phyloP scores from a whole-genome alignment of 306 rosid genomes.

The Trifolium subterraneum region DNA sequence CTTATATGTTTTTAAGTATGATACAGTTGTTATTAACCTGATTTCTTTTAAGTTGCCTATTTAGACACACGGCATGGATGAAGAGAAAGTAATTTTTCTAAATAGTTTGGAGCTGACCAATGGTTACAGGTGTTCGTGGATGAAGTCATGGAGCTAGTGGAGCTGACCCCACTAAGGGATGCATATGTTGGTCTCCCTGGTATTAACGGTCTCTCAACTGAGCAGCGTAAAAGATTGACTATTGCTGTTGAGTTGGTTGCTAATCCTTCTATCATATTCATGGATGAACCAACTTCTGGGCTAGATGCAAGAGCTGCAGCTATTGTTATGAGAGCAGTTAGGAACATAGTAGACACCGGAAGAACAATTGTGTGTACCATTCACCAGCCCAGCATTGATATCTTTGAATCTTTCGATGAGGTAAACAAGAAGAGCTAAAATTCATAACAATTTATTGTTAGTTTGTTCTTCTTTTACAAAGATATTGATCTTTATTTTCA shows the following conservation, averaged over 20 bases:
- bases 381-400: conserved; percentile 57
- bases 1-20: neutral
- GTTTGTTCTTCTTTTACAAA: neutral
- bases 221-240: conserved; percentile 63
- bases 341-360: conserved; percentile 45
- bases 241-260: conserved; percentile 66
- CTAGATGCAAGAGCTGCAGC: conserved; percentile 54
- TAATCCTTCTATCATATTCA: conserved; percentile 52
- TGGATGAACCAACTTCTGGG: conserved; percentile 57
- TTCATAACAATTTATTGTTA: neutral
- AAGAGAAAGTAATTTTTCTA: neutral
- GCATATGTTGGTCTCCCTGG: conserved; percentile 58
- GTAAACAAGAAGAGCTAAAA: conserved; percentile 16
- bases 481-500: neutral
- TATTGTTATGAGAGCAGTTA: conserved; percentile 48
- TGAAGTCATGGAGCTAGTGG: conserved; percentile 63
- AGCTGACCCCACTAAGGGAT: conserved; percentile 53
- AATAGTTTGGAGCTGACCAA: neutral
- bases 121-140: conserved; percentile 43
- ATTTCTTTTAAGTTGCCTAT: neutral
- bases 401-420: conserved; percentile 54
- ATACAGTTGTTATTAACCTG: neutral
- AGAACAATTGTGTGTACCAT: conserved; percentile 51
- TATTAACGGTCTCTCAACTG: conserved; percentile 51
- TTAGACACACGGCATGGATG: neutral